Evolutionary conservation across 1,284 basidiomycete species (phyloP).

Genomic region (Leccinum fuscescens): DNA sequence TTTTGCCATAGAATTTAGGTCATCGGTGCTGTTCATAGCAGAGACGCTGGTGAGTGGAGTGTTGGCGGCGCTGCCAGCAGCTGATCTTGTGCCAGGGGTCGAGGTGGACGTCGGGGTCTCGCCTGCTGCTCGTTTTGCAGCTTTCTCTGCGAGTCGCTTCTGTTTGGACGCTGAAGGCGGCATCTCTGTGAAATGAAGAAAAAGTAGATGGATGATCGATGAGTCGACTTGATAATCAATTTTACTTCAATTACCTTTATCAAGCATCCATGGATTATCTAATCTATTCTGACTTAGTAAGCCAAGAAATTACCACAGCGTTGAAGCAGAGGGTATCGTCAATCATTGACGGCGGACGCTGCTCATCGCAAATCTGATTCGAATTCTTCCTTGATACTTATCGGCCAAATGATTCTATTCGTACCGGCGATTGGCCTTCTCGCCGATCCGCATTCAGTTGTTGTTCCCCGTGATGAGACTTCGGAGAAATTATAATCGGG

Average conservation of each 20-base stretch:
- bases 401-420: not conserved
- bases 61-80: constrained; percentile 57
- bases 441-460: not conserved
- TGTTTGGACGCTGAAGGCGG: constrained; percentile 79
- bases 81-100: constrained; percentile 57
- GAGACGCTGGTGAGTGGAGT: constrained; percentile 81
- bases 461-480: not conserved
- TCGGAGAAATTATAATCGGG: not conserved
- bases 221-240: not conserved
- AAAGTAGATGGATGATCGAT: constrained; percentile 26
- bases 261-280: constrained; percentile 26
- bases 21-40: constrained; percentile 73
- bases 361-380: constrained; percentile 2
- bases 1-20: constrained; percentile 82
- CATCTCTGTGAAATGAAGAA: constrained; percentile 42
- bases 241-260: constrained; percentile 12
- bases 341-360: not conserved
- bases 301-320: not conserved
- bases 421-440: not conserved
- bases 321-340: not conserved
- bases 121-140: constrained; percentile 69
- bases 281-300: constrained; percentile 20
- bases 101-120: constrained; percentile 50
- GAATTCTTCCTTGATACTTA: not conserved
- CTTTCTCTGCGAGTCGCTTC: constrained; percentile 88